Percentiles rank a stretch among this genome's conserved stretches.
phyloP scores from a whole-genome alignment of 179 eudicot genomes.

The Drosera spatulata region DNA sequence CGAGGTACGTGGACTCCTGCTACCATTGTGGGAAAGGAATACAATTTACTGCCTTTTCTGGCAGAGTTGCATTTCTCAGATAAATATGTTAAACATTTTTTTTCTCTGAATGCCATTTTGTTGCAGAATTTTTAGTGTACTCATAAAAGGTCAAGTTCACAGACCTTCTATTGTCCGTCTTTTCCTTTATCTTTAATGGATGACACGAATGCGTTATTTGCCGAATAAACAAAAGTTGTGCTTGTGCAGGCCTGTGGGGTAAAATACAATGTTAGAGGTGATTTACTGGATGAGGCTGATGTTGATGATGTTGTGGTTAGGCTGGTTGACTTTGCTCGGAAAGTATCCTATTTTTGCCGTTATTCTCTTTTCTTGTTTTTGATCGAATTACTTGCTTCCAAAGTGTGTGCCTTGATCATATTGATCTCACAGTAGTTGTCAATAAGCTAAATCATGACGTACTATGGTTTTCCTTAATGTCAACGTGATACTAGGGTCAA shows the following conservation, averaged over 20 bases:
- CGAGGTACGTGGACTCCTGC: conserved; percentile 46
- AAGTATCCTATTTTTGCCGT: conserved; percentile 31
- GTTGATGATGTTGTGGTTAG: conserved; percentile 89
- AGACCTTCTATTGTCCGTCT: no score
- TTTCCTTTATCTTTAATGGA: no score
- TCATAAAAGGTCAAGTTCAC: no score
- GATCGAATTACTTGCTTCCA: neutral
- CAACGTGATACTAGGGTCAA: conserved; percentile 47
- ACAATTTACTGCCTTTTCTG: neutral
- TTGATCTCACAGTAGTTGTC: no score
- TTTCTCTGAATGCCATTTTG: no score
- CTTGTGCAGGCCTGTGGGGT: conserved; percentile 81
- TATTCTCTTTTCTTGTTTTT: neutral
- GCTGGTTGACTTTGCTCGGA: conserved; percentile 74
- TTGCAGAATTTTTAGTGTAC: no score
- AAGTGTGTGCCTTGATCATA: no score
- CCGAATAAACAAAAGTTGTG: conserved; percentile 11
- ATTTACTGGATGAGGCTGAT: conserved; percentile 66
- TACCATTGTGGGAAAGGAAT: neutral
- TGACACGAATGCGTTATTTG: no score
- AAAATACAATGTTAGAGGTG: conserved; percentile 48
- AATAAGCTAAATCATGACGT: no score
- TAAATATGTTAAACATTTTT: no score
- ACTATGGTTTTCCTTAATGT: conserved; percentile 20
- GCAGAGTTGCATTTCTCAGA: no score